Evolutionary conservation across 495 filamentous ascomycete genomes (phyloP).

Genomic region (Penicillium steckii): DNA sequence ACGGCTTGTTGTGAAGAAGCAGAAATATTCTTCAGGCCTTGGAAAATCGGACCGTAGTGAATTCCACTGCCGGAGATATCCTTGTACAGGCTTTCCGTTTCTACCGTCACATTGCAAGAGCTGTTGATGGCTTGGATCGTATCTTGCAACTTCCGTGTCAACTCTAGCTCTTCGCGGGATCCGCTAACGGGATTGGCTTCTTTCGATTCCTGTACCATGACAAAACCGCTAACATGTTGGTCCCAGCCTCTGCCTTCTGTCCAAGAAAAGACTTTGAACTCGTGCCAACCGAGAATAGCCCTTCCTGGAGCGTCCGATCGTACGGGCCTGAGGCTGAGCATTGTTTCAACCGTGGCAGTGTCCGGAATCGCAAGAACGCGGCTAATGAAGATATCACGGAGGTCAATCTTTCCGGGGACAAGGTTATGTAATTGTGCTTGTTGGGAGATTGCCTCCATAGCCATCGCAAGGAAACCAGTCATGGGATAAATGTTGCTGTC

Average conservation of each 20-base stretch:
- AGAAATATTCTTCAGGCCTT: constrained; percentile 28
- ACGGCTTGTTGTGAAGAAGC: constrained; percentile 18
- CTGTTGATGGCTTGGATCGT: constrained; percentile 3
- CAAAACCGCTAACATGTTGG: constrained; percentile 41
- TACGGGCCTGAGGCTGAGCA: constrained; percentile 23
- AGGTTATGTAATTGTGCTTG: constrained; percentile 32
- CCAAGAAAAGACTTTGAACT: constrained; percentile 41
- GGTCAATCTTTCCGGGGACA: constrained; percentile 19
- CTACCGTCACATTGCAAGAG: constrained; percentile 11
- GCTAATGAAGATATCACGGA: constrained; percentile 39
- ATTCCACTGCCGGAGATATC: constrained; percentile 28
- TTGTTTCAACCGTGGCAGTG: constrained; percentile 30
- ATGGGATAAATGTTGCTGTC: constrained; percentile 45
- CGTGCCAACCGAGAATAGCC: constrained; percentile 39
- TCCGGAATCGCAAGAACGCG: constrained; percentile 41
- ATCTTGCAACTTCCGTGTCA: neutral
- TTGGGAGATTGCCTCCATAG: constrained; percentile 47
- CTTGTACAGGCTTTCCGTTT: constrained; percentile 17
- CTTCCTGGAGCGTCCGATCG: constrained; percentile 19
- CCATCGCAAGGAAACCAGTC: constrained; percentile 52
- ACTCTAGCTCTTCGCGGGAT: constrained; percentile 5
- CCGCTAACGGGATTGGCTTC: constrained; percentile 30
- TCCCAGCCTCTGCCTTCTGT: constrained; percentile 35
- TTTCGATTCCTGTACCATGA: constrained; percentile 28
- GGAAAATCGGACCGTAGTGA: constrained; percentile 37